These are phyloP conservation scores for Endogone sp. DNA, from an alignment of 192 early-diverging fungal genomes.

Conservation along the genomic window DNA sequence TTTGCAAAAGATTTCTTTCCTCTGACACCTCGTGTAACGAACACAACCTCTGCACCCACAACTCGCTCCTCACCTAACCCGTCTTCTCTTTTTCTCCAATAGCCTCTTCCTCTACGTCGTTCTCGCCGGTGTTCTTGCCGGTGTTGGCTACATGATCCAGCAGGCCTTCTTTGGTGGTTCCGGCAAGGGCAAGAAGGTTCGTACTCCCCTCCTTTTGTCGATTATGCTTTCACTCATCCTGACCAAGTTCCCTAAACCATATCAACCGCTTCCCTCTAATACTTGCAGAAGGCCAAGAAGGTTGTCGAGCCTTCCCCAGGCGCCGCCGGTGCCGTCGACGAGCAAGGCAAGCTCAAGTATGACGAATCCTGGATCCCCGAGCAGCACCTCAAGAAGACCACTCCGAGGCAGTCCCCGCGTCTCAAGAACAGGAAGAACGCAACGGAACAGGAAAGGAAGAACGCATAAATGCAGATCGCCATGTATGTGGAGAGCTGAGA, in stretches of 20 bases:
- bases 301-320: neutral
- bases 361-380: constrained; percentile 57
- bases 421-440: neutral
- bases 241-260: neutral
- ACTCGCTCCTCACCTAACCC: neutral
- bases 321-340: neutral
- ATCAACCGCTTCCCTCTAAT: neutral
- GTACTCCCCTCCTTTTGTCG: neutral
- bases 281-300: constrained; percentile 2
- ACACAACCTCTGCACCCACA: neutral
- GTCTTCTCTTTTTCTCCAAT: neutral
- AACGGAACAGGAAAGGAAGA: neutral
- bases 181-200: constrained; percentile 25
- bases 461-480: neutral
- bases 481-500: neutral
- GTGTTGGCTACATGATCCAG: constrained; percentile 38
- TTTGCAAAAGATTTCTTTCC: neutral
- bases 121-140: constrained; percentile 31
- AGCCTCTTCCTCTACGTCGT: constrained; percentile 49
- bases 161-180: constrained; percentile 41
- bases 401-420: neutral
- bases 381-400: constrained; percentile 24
- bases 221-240: neutral
- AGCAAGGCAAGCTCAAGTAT: constrained; percentile 8
- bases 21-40: neutral